These are phyloP conservation scores for Fraxinus xanthoxyloides DNA, from an alignment of 305 asterid genomes.

Conservation along the genomic window DNA sequence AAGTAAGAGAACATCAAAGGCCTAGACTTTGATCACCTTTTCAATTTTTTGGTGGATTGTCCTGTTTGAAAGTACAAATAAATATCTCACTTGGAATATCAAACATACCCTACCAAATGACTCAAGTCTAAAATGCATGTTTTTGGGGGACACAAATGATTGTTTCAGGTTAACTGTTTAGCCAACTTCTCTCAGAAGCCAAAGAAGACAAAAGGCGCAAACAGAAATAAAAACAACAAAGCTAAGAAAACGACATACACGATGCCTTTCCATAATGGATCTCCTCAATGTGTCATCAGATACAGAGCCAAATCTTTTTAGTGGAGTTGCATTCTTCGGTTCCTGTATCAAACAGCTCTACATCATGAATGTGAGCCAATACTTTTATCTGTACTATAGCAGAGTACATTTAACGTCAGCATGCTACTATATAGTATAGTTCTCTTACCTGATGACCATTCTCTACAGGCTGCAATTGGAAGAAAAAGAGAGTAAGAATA, in stretches of 20 bases:
- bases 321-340: conserved; percentile 33
- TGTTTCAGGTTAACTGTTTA: neutral
- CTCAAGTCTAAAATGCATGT: neutral
- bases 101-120: neutral
- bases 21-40: neutral
- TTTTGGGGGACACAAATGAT: neutral
- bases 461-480: conserved; percentile 57
- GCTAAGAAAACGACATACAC: conserved; percentile 44
- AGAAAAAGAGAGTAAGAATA: conserved; percentile 30
- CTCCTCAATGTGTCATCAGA: conserved; percentile 52
- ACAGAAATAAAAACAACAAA: conserved; percentile 2
- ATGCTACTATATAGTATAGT: conserved; percentile 10
- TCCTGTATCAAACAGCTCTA: conserved; percentile 46
- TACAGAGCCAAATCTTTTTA: conserved; percentile 48
- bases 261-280: conserved; percentile 68
- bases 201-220: conserved; percentile 12
- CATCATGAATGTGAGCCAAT: conserved; percentile 22
- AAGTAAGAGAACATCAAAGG: neutral
- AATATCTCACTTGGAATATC: neutral
- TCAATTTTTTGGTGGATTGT: neutral
- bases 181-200: conserved; percentile 12
- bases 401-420: conserved; percentile 8
- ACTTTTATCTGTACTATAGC: neutral
- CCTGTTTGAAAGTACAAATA: neutral
- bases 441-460: conserved; percentile 67